phyloP scores from a whole-genome alignment of 306 rosid species.

The Mimosa bimucronata region DNA sequence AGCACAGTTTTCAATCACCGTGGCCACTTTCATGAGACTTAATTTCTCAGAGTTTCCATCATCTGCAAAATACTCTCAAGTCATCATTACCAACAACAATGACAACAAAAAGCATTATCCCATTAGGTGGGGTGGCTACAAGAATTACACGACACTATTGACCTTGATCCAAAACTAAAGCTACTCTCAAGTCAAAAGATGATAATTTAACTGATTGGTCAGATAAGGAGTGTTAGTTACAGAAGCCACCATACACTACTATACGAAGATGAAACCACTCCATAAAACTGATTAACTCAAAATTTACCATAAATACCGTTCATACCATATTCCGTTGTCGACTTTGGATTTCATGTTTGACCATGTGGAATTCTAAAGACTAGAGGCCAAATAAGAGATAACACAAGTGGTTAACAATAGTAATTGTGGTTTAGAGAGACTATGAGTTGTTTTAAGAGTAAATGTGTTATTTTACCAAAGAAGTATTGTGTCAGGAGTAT shows the following conservation, averaged over 20 bases:
- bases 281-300: neutral
- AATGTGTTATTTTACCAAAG: too few species aligned
- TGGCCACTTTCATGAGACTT: slow-evolving; percentile 86
- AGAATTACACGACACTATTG: too few species aligned
- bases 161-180: too few species aligned
- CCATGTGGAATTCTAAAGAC: neutral
- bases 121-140: too few species aligned
- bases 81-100: neutral
- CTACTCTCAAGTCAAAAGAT: slow-evolving; percentile 25
- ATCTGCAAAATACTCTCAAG: slow-evolving; percentile 42
- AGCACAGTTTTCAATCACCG: slow-evolving; percentile 72
- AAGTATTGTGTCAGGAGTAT: too few species aligned
- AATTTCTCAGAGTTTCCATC: slow-evolving; percentile 62
- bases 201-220: slow-evolving; percentile 5
- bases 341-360: neutral
- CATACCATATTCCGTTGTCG: neutral
- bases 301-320: neutral
- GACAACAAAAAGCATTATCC: too few species aligned
- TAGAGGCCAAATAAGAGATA: neutral
- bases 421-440: neutral
- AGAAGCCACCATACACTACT: neutral
- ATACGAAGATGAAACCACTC: neutral
- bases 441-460: neutral
- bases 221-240: neutral
- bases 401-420: slow-evolving; percentile 1